These are phyloP conservation scores for Phytophthora palmivora DNA, from an alignment of 352 stramenopile species.

Conservation along the genomic window DNA sequence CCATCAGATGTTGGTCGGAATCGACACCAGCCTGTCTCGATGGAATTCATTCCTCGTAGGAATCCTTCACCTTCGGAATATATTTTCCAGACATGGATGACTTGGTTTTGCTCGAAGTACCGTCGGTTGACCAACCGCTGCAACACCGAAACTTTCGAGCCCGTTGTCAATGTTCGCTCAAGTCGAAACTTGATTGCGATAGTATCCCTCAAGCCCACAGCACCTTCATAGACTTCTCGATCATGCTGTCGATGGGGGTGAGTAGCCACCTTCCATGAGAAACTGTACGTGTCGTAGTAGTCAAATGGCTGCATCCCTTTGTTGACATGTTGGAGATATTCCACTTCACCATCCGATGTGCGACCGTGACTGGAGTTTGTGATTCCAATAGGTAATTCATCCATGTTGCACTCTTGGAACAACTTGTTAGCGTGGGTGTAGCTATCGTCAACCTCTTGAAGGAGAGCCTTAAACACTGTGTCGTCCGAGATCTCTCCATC, in stretches of 20 bases:
- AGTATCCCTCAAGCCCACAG: background rate
- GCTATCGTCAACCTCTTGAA: constrained; percentile 8
- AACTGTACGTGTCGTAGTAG: constrained; percentile 5
- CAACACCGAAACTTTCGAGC: background rate
- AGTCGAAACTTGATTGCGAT: constrained; percentile 8
- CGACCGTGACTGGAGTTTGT: constrained; percentile 2
- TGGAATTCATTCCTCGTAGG: constrained; percentile 7
- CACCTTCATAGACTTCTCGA: constrained; percentile 3
- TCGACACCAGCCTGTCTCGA: constrained; percentile 7
- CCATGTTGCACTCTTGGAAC: constrained; percentile 7
- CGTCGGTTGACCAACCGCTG: constrained; percentile 7
- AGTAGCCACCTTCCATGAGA: constrained; percentile 1
- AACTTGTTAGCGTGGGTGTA: constrained; percentile 10
- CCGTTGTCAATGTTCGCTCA: background rate
- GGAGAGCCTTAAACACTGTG: background rate
- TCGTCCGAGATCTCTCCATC: background rate
- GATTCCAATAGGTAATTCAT: constrained; percentile 1
- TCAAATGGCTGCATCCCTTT: constrained; percentile 5
- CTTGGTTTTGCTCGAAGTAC: constrained; percentile 2
- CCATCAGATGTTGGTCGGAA: background rate
- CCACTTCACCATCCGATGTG: constrained; percentile 1
- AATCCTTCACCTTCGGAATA: constrained; percentile 14
- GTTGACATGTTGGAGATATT: constrained; percentile 13
- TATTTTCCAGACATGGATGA: constrained; percentile 6
- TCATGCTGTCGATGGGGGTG: constrained; percentile 11